Evolutionary conservation across 805 yeast genomes (phyloP).

Genomic region (Candida glaebosa): DNA sequence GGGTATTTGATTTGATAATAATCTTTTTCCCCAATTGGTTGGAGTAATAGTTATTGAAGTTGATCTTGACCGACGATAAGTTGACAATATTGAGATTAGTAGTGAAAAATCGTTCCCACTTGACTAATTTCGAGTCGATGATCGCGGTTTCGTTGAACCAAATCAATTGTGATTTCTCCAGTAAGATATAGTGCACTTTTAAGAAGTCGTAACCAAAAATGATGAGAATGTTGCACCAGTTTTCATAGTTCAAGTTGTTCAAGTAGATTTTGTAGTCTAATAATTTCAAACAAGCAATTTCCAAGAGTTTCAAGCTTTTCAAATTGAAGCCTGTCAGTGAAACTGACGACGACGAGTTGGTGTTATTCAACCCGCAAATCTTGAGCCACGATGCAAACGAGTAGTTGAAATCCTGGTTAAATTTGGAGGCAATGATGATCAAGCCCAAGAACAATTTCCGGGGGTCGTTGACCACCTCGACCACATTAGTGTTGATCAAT

Average conservation of each 20-base stretch:
- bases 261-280: conserved; percentile 59
- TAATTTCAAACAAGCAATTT: conserved; percentile 47
- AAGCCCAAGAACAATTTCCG: conserved; percentile 66
- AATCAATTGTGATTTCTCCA: conserved; percentile 16
- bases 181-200: conserved; percentile 27
- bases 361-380: conserved; percentile 54
- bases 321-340: conserved; percentile 28
- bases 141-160: conserved; percentile 22
- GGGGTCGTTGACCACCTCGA: conserved; percentile 10
- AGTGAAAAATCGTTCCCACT: conserved; percentile 27
- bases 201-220: conserved; percentile 44
- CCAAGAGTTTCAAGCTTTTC: conserved; percentile 48
- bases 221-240: conserved; percentile 42
- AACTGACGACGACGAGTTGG: no score
- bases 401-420: conserved; percentile 68
- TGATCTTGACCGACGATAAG: conserved; percentile 21
- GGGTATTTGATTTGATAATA: conserved; percentile 11
- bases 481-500: conserved; percentile 25
- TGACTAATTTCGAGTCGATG: conserved; percentile 20
- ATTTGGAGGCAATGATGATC: conserved; percentile 69
- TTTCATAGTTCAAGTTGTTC: conserved; percentile 44
- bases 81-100: conserved; percentile 18
- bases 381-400: conserved; percentile 69
- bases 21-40: conserved; percentile 29
- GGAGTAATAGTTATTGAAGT: conserved; percentile 25